Evolutionary conservation across 2,329 filamentous ascomycete species (phyloP).

Genomic region (Teratosphaeria gauchensis): DNA sequence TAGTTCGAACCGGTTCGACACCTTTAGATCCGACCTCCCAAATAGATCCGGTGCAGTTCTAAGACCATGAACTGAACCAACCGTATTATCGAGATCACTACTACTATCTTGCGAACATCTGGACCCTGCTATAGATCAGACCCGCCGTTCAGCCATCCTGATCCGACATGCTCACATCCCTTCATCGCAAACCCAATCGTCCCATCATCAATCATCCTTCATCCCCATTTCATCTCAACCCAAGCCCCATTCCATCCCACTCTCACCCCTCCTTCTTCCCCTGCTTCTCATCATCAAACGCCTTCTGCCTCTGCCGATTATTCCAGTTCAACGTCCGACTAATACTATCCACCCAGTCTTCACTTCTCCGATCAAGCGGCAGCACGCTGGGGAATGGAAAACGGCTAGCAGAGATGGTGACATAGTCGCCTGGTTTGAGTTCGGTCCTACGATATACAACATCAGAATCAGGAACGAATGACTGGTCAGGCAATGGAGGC

Average conservation of each 20-base stretch:
- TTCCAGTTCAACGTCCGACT: slow-evolving; percentile 74
- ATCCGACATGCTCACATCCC: not conserved
- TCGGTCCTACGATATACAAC: slow-evolving; percentile 35
- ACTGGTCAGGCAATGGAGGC: not conserved
- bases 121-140: too few relatives aligned
- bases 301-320: slow-evolving; percentile 66
- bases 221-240: not conserved
- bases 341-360: slow-evolving; percentile 78
- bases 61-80: too few relatives aligned
- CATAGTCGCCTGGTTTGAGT: slow-evolving; percentile 68
- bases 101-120: too few relatives aligned
- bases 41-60: too few relatives aligned
- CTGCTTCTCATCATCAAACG: slow-evolving; percentile 32
- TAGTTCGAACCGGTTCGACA: too few relatives aligned
- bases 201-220: not conserved
- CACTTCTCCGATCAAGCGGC: slow-evolving; percentile 56
- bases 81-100: too few relatives aligned
- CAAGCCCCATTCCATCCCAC: not conserved
- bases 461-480: too few relatives aligned
- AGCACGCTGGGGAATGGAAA: slow-evolving; percentile 74
- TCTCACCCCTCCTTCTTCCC: not conserved
- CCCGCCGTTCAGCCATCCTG: too few relatives aligned
- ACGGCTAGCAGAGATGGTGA: slow-evolving; percentile 70
- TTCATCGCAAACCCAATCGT: not conserved
- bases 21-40: too few relatives aligned